Evolutionary conservation across 768 basidiomycete genomes (phyloP), one percentile per base, ranked within the genome.

Genomic region (Auriculariales sp.): DNA sequence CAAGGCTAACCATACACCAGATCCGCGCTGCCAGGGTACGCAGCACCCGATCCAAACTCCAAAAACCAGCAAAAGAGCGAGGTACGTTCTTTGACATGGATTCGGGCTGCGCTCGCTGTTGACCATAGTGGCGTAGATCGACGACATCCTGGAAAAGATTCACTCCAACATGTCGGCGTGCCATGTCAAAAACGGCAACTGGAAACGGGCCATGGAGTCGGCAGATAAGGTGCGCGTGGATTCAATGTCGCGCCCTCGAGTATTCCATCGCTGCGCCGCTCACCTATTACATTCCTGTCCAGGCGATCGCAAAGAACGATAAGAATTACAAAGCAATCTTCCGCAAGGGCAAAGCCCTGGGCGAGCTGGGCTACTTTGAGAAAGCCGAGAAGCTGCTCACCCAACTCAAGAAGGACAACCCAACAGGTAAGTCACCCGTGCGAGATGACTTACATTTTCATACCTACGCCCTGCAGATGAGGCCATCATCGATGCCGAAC

Each of bases 161-260:
- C 85, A 90, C 54, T 76, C 83, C 3, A 91, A 91, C 50, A 83
- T 86, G 82, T 77, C 81, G 2, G 85, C 84, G 4, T 87, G 85
- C 56, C 84, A 90, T 60, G 66, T 90, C 58, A 88, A 86, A 64
- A 77, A 77, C 46, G 69, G 70, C 44, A 91, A 87, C 59, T 91
- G 83, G 83, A 75, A 78, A 58, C 77, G 88, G 12, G 82, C 80
- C 0, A 61, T 76, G 47, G 84, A 90, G 56, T 80, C 84, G n/a
- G 84, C 88, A 22, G 79, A 89, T 56, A 83, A 89, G 72, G 86
- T 74, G 36, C 14, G 60, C 46, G 9, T 17, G 22, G 28, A 9
- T 11, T 33, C 30, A 52, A 4, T 28, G 12, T 35, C 22, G 25
- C 24, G 12, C n/a, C 24, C 12, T 9, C 51, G 2, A 7, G 14